Base-by-base conservation (phyloP, 2,329 filamentous ascomycete genomes). In the Alternaria hordeiaustralica region DNA sequence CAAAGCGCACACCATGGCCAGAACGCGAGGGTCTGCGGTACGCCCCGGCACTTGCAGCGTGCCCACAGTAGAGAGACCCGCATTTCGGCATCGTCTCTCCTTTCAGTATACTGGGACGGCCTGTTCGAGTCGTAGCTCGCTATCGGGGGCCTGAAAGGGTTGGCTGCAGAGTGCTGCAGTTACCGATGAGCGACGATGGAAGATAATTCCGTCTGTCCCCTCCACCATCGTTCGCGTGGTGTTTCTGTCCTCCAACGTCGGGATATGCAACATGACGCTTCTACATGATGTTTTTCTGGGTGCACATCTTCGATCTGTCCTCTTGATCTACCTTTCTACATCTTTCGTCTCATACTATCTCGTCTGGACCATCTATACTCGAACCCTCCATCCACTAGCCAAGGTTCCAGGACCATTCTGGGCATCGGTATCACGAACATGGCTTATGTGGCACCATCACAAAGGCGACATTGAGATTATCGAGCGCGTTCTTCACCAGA, bases 341-440 rank as follows among this genome's bases (percentile, higher is more conserved):
- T 20, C 36, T 7, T 41, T 62, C 6, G 30, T 54, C 3, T 18
- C 44, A 4, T 67, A 72, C 55, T 66, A 50, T 51, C 4, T 63
- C 15, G 5, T 58, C 8, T 73, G 71, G 68, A 45, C 56, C 11
- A 6, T 68, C 25, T 75, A 71, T 25, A 61, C 64, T 21, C 59
- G 61, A 30, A 67, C 54, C 28, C n/a, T 71, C 3, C 71, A 75
- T 18, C 71, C 72, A 2, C 60, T 75, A 7, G 67, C 70, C 5
- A 68, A 66, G 47, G 57, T 70, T 4, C 71, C 71, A 5, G 72
- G 71, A 0, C 71, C 72, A 2, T 49, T 74, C 15, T 75, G 70
- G 72, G 61, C 72, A 4, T 68, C 70, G 6, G 21, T 75, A 6
- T 71, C 72, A 4, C 65, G 73, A 33, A 66, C 68, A 67, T 75